Evolutionary conservation across 1,139 yeast genomes (phyloP), one percentile per base, ranked within the genome.

Genomic region (Tardiomyces depauwii): DNA sequence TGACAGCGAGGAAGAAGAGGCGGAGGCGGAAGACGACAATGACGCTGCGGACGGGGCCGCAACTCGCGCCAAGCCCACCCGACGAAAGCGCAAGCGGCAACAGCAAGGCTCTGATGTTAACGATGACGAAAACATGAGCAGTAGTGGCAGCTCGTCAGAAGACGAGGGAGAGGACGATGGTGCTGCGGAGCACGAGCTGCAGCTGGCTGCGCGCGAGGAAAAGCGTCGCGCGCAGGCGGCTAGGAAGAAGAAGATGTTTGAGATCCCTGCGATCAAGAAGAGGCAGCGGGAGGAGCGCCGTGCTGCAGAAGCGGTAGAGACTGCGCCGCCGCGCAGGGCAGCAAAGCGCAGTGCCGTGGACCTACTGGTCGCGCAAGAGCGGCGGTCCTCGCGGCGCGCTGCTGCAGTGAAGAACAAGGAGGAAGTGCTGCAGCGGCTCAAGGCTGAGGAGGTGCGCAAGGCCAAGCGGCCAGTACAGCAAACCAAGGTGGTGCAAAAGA

Each of bases 331-430:
- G 40, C 42, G 23, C 43, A 51, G 49, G 44, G 51, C 49, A 46
- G 49, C 43, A 47, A 52, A 25, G 53, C 56, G 50, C 21, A 51
- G 44, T 47, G 61, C 53, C 57, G 61, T 54, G 47, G 67, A 51
- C 52, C 65, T 48, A 61, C 64, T 42, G 73, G 81, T 2, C 78
- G 78, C 47, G 67, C 89, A 59, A 0, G 80, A 78, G 25, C 72
- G 95, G 56, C 72, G 97, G 55, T 76, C 85, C 1, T 86, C 96
- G 0, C 76, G 87, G 13, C 76, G 98, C 61, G 70, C 78, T 2
- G 77, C 95, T 0, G 93, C 94, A 0, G 75, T 87, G 6, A 81
- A 80, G 54, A 88, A 80, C 58, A 88, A 87, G 55, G 73, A 84
- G 51, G 88, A 82, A 7, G 77, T 88, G 30, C 82, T 86, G 42